phyloP scores from a whole-genome alignment of 2,329 filamentous ascomycete genomes.

The Apiospora koreana region DNA sequence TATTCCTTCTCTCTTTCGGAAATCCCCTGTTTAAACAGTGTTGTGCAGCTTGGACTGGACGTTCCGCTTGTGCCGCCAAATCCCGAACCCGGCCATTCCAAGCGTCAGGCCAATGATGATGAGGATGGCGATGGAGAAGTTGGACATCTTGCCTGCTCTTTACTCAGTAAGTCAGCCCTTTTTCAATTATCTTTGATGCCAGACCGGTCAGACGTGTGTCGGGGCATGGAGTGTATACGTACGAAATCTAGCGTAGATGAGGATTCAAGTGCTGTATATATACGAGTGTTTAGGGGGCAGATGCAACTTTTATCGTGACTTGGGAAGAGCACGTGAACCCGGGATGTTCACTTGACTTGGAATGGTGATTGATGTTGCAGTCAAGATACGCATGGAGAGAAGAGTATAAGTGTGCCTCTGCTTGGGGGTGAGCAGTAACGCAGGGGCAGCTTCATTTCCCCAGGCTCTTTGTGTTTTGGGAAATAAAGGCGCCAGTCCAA shows the following conservation, averaged over 20 bases:
- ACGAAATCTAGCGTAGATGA: neutral
- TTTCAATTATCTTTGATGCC: neutral
- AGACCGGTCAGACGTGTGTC: neutral
- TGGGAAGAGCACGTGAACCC: too few species aligned
- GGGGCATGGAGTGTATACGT: too few species aligned
- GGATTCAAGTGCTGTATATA: too few species aligned
- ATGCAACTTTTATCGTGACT: too few species aligned
- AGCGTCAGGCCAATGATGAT: neutral
- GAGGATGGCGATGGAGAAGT: neutral
- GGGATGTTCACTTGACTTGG: too few species aligned
- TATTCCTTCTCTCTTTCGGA: too few species aligned
- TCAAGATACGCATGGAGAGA: neutral
- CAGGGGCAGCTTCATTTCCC: too few species aligned
- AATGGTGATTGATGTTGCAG: neutral
- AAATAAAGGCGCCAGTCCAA: neutral
- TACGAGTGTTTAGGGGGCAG: too few species aligned
- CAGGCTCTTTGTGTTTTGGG: neutral
- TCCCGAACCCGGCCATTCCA: neutral
- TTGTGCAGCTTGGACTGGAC: neutral
- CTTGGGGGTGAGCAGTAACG: too few species aligned
- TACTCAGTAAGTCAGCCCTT: neutral
- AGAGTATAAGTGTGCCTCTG: too few species aligned
- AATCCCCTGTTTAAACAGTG: neutral
- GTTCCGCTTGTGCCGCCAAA: neutral
- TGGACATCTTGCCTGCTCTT: neutral